Base-by-base conservation (phyloP, 202 grass and related monocot genomes). In the Elaeis oleifera region DNA sequence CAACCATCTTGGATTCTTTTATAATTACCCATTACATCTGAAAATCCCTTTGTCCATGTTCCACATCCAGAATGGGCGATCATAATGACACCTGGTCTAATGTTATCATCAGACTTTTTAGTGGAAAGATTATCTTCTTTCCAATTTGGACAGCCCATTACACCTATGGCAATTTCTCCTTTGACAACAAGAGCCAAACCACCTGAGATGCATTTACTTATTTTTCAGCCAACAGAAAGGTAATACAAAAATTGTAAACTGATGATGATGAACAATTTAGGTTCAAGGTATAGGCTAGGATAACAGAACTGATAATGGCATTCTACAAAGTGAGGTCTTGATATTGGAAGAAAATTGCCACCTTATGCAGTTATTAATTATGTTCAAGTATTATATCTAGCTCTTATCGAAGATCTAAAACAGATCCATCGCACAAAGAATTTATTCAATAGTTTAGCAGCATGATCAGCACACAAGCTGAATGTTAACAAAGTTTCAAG, bases 121-220 rank as follows among this genome's bases (percentile, higher is more conserved):
- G 58, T 49, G 7, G 16, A 5, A 76, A 39, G 53, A 75, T 24
- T 63, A 59, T 53, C 48, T 44, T 80, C 68, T 53, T 72, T 67
- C 84, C 92, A 97, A 74, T 97, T 97, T 60, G 92, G 92, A 61
- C 79, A 89, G 50, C 88, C 84, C 88, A 89, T 92, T 18, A 97
- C 84, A 70, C 92, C 92, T 51, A 77, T 51, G 31, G 68, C 80
- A 69, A 91, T 65, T 64, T 89, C 73, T 65, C 84, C 82, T 72
- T 89, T 68, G 27, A 97, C 87, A 23, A 97, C 78, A 80, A 89
- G 92, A 63, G 84, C 79, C 61, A 97, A 74, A 3, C 84, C 15
- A 89, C 87, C 88, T 92, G 79, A 77, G 83, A 23, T 13, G 8
- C 36, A 44, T 44, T 44, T 44, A 44, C 6, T 11, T 44, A 44